phyloP scores from a whole-genome alignment of 148 eudicot genomes.

The Persicaria tinctoria region DNA sequence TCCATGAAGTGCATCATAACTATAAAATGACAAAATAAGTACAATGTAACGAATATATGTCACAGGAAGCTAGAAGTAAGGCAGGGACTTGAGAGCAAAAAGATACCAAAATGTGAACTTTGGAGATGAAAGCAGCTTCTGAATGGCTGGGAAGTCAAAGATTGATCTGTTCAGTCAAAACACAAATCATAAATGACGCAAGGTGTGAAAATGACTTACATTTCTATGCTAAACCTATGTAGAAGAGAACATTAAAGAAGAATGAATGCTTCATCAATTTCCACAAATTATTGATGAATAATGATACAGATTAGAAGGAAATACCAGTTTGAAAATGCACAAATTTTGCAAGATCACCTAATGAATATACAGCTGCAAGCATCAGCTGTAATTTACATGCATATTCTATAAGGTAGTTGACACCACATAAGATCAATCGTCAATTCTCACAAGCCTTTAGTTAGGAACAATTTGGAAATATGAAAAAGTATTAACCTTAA shows the following conservation, averaged over 20 bases:
- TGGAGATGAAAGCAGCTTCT: constrained; percentile 74
- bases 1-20: constrained; percentile 95
- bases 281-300: not conserved
- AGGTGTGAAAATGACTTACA: not conserved
- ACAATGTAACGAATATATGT: not conserved
- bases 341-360: constrained; percentile 1
- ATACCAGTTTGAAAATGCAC: not conserved
- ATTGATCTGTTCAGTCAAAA: constrained; percentile 55
- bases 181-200: constrained; percentile 5
- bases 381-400: constrained; percentile 4
- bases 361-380: not conserved
- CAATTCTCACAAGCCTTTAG: not conserved
- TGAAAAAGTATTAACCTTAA: no score
- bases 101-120: constrained; percentile 84
- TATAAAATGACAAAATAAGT: constrained; percentile 20
- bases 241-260: not conserved
- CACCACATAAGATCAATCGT: not conserved
- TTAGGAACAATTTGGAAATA: not conserved
- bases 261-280: not conserved
- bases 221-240: not conserved
- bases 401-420: not conserved
- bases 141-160: constrained; percentile 74
- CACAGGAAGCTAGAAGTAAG: not conserved
- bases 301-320: not conserved
- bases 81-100: constrained; percentile 7